Evolutionary conservation across 1,139 yeast species (phyloP).

Genomic region (Petasospora rhodanensis): DNA sequence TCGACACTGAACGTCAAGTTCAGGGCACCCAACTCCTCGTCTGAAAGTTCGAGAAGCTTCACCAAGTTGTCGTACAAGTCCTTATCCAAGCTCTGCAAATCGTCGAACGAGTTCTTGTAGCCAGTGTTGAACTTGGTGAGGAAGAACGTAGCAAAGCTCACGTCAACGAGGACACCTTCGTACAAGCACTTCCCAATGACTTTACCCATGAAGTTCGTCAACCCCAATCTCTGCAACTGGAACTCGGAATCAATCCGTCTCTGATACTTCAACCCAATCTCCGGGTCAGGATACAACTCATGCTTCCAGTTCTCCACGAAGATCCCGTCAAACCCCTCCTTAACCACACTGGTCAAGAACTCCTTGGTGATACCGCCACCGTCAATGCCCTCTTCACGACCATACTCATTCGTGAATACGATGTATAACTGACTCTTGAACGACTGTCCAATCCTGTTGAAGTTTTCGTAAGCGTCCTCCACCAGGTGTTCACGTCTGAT

Average conservation of each 20-base stretch:
- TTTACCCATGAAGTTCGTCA: constrained; percentile 66
- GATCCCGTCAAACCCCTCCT: constrained; percentile 57
- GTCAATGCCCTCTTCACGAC: constrained; percentile 76
- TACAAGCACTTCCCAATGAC: constrained; percentile 88
- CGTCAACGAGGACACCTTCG: constrained; percentile 76
- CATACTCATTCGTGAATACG: constrained; percentile 66
- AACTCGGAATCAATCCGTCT: constrained; percentile 24
- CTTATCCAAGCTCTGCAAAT: constrained; percentile 64
- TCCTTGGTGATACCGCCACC: constrained; percentile 98
- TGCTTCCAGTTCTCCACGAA: constrained; percentile 55
- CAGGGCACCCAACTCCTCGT: constrained; percentile 52
- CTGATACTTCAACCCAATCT: constrained; percentile 37
- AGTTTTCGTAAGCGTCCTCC: constrained; percentile 68
- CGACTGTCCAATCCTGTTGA: constrained; percentile 41
- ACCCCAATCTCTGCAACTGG: constrained; percentile 35
- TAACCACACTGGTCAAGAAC: constrained; percentile 67
- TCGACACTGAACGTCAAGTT: constrained; percentile 62
- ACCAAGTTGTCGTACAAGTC: constrained; percentile 63
- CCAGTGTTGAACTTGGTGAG: constrained; percentile 56
- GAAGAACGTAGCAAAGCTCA: constrained; percentile 84
- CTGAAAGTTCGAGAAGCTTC: constrained; percentile 53
- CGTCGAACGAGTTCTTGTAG: constrained; percentile 66
- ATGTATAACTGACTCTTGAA: constrained; percentile 63
- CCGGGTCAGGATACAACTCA: constrained; percentile 72
- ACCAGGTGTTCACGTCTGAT: constrained; percentile 66